phyloP scores from a whole-genome alignment of 2,329 filamentous ascomycete genomes.

The Colletotrichum caudatum region DNA sequence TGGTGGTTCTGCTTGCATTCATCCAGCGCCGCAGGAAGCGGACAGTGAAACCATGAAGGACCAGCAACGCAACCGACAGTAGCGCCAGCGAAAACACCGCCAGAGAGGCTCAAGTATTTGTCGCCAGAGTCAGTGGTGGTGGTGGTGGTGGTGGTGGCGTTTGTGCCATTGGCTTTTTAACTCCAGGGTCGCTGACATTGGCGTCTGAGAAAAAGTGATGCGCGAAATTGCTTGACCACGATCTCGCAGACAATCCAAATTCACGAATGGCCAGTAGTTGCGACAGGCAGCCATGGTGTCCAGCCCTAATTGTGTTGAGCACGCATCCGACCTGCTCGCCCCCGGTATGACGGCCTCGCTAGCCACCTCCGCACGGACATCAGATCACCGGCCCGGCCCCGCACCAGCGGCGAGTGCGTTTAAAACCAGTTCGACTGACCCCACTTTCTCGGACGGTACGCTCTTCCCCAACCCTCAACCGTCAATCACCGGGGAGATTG shows the following conservation, averaged over 20 bases:
- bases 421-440: background rate
- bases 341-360: too few species aligned
- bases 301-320: too few species aligned
- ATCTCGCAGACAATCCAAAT: background rate
- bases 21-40: constrained; percentile 64
- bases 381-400: background rate
- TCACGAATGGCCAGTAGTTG: background rate
- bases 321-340: too few species aligned
- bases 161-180: too few species aligned
- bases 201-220: background rate
- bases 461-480: background rate
- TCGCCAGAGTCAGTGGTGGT: constrained; percentile 45
- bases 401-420: background rate
- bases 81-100: constrained; percentile 80
- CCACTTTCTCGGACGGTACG: constrained; percentile 12
- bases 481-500: background rate
- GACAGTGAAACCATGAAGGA: constrained; percentile 68
- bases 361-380: background rate
- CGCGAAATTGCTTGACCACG: background rate
- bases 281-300: background rate
- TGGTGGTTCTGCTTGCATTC: constrained; percentile 43
- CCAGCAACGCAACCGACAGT: constrained; percentile 80
- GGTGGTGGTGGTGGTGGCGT: constrained; percentile 28
- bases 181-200: too few species aligned
- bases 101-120: constrained; percentile 60